These are phyloP conservation scores for Umbelopsis sp. DNA, from an alignment of 192 early-diverging fungal genomes.

Conservation along the genomic window DNA sequence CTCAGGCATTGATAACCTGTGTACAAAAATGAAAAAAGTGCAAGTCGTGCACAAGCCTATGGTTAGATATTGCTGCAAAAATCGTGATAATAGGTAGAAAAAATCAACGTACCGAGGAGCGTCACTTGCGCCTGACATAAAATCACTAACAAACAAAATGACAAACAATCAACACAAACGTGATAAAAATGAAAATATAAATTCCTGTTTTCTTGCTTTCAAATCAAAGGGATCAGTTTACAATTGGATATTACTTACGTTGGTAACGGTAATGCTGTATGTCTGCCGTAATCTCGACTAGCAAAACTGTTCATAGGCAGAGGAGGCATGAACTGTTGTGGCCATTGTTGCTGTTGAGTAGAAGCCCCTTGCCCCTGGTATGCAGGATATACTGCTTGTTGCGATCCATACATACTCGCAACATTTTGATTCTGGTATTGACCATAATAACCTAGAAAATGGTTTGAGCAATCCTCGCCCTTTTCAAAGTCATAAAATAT, in stretches of 20 bases:
- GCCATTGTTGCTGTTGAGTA: conserved; percentile 38
- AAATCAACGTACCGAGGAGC: conserved; percentile 38
- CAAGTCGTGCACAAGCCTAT: neutral
- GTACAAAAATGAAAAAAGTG: conserved; percentile 1
- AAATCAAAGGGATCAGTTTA: no score
- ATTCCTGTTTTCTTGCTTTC: neutral
- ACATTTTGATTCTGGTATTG: conserved; percentile 16
- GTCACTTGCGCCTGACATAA: conserved; percentile 55
- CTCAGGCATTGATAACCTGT: conserved; percentile 55
- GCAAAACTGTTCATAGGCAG: conserved; percentile 37
- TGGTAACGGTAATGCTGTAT: conserved; percentile 56
- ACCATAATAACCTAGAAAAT: conserved; percentile 16
- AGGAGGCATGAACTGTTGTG: conserved; percentile 18
- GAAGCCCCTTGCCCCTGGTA: conserved; percentile 21
- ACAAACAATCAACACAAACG: neutral
- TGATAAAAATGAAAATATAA: neutral
- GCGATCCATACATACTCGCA: neutral
- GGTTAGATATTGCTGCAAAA: no score
- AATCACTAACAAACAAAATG: conserved; percentile 36
- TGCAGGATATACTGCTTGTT: conserved; percentile 18
- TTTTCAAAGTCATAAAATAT: neutral
- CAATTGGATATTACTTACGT: conserved; percentile 34
- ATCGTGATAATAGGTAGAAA: neutral
- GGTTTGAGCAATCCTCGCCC: neutral
- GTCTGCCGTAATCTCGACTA: conserved; percentile 47